These are phyloP conservation scores for Solanum habrochaites DNA, from an alignment of 257 asterid species.

Conservation along the genomic window DNA sequence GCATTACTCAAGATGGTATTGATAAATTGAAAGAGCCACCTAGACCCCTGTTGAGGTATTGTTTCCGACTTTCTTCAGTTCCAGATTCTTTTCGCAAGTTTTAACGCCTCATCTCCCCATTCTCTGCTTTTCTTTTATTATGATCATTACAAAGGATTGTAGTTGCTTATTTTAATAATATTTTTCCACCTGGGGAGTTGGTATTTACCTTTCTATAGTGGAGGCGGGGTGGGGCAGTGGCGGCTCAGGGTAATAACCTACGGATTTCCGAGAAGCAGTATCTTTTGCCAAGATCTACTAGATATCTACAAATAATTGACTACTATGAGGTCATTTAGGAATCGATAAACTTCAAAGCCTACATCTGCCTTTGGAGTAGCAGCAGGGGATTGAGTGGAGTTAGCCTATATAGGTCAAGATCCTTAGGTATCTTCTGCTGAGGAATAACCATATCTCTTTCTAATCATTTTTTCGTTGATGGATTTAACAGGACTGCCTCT, in stretches of 20 bases:
- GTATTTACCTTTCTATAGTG: not conserved
- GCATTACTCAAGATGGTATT: conserved; percentile 13
- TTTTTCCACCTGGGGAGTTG: not conserved
- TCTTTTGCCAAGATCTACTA: not conserved
- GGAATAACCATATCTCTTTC: not conserved
- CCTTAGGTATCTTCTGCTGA: not conserved
- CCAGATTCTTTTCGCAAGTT: not conserved
- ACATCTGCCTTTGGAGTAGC: not conserved
- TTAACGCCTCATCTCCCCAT: not conserved
- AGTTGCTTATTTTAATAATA: not conserved
- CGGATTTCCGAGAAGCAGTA: not conserved
- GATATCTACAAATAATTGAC: not conserved
- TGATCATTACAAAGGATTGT: not conserved
- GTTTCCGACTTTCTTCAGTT: not conserved
- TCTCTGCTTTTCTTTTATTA: not conserved
- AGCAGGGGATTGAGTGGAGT: not conserved
- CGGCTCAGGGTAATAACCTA: not conserved
- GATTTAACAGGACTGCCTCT: conserved; percentile 30
- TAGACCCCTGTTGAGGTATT: conserved; percentile 32
- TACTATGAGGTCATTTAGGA: not conserved
- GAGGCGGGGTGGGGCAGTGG: not conserved
- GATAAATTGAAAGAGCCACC: conserved; percentile 19
- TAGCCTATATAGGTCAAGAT: not conserved
- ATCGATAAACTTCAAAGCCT: not conserved
- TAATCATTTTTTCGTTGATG: not conserved